These are phyloP conservation scores for Periconia macrospinosa DNA, from an alignment of 2,329 filamentous ascomycete genomes.

Conservation along the genomic window DNA sequence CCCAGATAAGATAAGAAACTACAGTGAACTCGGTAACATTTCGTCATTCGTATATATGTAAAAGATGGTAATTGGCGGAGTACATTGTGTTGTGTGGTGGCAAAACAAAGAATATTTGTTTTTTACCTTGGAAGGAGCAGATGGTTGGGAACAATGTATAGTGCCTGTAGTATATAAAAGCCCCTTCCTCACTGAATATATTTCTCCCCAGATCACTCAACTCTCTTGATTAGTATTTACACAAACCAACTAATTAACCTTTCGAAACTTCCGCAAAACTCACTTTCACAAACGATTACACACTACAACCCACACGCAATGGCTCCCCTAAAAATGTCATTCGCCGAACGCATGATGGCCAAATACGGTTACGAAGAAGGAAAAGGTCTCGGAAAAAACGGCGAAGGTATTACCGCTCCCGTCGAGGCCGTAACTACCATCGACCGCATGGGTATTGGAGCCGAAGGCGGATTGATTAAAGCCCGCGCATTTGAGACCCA, in stretches of 20 bases:
- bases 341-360: constrained; percentile 93
- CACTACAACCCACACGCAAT: background rate
- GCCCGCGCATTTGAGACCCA: no score
- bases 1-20: no score
- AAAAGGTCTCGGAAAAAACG: constrained; percentile 75
- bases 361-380: constrained; percentile 68
- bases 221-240: no score
- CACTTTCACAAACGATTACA: background rate
- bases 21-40: no score
- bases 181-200: background rate
- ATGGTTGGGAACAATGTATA: no score
- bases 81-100: no score
- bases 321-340: constrained; percentile 38
- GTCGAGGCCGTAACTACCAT: constrained; percentile 62
- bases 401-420: constrained; percentile 80
- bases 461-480: background rate
- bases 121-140: no score
- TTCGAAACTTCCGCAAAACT: background rate
- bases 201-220: no score
- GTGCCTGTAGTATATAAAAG: background rate
- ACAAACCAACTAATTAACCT: background rate
- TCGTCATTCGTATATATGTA: no score
- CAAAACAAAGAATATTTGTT: no score
- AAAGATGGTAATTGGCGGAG: no score
- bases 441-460: background rate